phyloP scores from a whole-genome alignment of 2,329 filamentous ascomycete genomes.

The Shiraia bambusicola region DNA sequence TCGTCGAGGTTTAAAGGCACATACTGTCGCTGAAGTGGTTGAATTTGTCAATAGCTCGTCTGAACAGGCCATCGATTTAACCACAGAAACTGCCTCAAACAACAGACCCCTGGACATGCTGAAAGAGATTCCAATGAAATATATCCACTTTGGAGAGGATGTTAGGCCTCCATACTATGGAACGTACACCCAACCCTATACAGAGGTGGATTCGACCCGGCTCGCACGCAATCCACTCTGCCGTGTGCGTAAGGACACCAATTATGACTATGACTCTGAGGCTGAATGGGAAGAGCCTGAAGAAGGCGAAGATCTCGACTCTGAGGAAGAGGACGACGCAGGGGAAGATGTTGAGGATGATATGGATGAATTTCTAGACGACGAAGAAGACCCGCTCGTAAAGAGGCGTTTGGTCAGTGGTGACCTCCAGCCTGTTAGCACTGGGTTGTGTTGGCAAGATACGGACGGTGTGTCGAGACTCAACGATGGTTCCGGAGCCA shows the following conservation, averaged over 20 bases:
- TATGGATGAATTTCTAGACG: slow-evolving; percentile 87
- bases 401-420: slow-evolving; percentile 62
- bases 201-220: slow-evolving; percentile 47
- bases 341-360: slow-evolving; percentile 78
- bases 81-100: slow-evolving; percentile 30
- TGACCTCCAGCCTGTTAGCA: slow-evolving; percentile 73
- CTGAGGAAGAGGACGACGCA: slow-evolving; percentile 66
- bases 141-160: slow-evolving; percentile 62
- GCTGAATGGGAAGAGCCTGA: slow-evolving; percentile 79
- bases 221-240: slow-evolving; percentile 56
- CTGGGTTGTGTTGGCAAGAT: slow-evolving; percentile 83
- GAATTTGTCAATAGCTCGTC: slow-evolving; percentile 48
- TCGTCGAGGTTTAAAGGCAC: slow-evolving; percentile 19
- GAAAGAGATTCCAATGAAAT: slow-evolving; percentile 62
- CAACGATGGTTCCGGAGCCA: slow-evolving; percentile 49
- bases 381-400: slow-evolving; percentile 65
- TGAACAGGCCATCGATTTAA: slow-evolving; percentile 48
- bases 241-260: slow-evolving; percentile 61
- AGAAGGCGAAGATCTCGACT: slow-evolving; percentile 67
- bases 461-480: slow-evolving; percentile 43
- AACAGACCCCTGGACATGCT: slow-evolving; percentile 48
- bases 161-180: slow-evolving; percentile 70
- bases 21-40: slow-evolving; percentile 42
- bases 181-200: slow-evolving; percentile 65
- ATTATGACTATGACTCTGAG: slow-evolving; percentile 86